phyloP scores from a whole-genome alignment of 495 filamentous ascomycete species.

The Penicillium roqueforti region DNA sequence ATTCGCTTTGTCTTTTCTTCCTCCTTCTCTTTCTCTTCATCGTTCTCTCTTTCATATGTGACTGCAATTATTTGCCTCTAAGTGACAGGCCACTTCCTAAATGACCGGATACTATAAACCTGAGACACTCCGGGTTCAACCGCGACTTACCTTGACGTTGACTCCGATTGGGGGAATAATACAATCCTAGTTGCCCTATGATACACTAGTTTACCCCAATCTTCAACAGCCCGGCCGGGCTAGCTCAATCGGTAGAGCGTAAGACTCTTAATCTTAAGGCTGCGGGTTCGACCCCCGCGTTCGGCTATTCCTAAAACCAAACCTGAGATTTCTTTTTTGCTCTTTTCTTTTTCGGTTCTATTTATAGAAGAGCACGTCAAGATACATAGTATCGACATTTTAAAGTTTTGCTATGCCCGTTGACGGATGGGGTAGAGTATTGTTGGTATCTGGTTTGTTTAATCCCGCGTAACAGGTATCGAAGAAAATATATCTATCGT shows the following conservation, averaged over 20 bases:
- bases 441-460: too few relatives aligned
- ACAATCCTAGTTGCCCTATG: too few relatives aligned
- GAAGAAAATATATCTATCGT: too few relatives aligned
- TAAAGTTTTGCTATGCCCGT: neutral
- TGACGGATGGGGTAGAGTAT: too few relatives aligned
- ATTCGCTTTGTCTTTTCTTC: neutral
- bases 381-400: too few relatives aligned
- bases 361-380: neutral
- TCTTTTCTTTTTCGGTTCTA: neutral
- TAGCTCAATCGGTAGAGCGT: conserved; percentile 61
- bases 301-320: conserved; percentile 40
- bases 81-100: neutral
- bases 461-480: too few relatives aligned
- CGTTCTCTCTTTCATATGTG: neutral
- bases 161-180: too few relatives aligned
- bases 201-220: neutral
- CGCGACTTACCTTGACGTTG: too few relatives aligned
- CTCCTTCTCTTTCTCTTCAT: neutral
- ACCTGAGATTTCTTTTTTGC: conserved; percentile 9
- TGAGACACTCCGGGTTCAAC: too few relatives aligned
- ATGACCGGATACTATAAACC: neutral
- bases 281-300: conserved; percentile 57
- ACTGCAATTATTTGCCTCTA: neutral
- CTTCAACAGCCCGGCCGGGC: conserved; percentile 33
- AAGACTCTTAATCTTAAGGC: conserved; percentile 59